Conservation (phyloP, 176 grass and related monocot species). For the Thinopyrum elongatum region DNA sequence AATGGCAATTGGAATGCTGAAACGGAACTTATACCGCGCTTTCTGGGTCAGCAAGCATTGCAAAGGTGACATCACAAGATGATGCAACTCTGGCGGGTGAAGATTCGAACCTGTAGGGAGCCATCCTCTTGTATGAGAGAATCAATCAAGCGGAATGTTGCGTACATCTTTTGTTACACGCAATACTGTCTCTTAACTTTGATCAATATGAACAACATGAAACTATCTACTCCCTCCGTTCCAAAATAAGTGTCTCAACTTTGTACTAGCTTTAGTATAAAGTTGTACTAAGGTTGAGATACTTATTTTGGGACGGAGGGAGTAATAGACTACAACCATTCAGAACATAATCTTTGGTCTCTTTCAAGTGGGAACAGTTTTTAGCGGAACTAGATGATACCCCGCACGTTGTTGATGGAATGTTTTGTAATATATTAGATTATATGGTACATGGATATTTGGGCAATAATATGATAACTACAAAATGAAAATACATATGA, state of each 20-base stretch:
- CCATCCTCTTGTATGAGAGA: background rate
- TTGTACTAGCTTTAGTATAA: too few species aligned
- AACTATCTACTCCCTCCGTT: too few species aligned
- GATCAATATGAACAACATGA: background rate
- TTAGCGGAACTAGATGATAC: background rate
- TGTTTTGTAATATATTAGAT: too few species aligned
- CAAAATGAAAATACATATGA: too few species aligned
- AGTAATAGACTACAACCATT: background rate
- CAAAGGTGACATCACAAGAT: constrained; percentile 79
- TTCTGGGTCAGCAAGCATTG: constrained; percentile 81
- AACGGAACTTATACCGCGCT: constrained; percentile 50
- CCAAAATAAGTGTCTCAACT: too few species aligned
- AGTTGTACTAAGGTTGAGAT: too few species aligned
- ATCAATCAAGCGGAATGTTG: background rate
- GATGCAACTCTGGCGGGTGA: constrained; percentile 68
- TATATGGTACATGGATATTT: too few species aligned
- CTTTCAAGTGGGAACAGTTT: background rate
- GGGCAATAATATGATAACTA: too few species aligned
- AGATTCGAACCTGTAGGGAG: constrained; percentile 55
- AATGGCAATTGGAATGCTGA: background rate
- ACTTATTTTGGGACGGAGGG: too few species aligned
- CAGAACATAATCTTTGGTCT: background rate
- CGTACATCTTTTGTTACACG: background rate
- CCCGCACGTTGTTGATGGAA: too few species aligned
- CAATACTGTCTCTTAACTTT: background rate